Evolutionary conservation across 129 eudicot genomes (phyloP).

Genomic region (Cynara cardunculus): DNA sequence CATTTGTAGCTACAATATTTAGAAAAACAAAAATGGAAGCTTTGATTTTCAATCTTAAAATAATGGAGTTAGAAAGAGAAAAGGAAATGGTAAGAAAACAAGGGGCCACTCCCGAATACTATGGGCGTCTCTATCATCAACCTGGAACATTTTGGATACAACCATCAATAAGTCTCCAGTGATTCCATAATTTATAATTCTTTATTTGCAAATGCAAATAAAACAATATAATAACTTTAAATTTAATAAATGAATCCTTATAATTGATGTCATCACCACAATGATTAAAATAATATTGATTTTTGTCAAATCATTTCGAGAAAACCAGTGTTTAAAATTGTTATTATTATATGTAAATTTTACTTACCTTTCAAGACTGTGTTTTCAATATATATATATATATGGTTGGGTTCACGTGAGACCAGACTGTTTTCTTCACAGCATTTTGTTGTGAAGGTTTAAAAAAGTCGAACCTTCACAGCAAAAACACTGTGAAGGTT

Average conservation of each 20-base stretch:
- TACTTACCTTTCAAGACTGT: not conserved
- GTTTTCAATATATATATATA: not conserved
- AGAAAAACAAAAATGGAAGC: not conserved
- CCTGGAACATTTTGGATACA: not conserved
- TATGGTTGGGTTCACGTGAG: no score
- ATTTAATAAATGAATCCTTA: no score
- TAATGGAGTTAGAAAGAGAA: not conserved
- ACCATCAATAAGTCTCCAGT: not conserved
- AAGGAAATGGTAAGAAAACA: conserved; percentile 4
- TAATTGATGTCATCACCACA: not conserved
- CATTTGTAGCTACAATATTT: no score
- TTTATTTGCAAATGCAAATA: no score
- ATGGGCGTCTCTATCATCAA: conserved; percentile 23
- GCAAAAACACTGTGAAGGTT: no score
- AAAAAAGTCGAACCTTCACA: no score
- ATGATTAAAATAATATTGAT: no score
- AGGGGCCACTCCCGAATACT: conserved; percentile 20
- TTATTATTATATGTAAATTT: no score
- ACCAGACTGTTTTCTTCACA: no score
- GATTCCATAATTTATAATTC: not conserved
- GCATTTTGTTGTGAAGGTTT: no score
- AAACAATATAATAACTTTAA: no score
- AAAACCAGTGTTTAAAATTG: not conserved
- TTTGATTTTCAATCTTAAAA: no score
- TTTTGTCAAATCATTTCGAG: not conserved